Percentiles rank a stretch among this genome's conserved stretches.
phyloP scores from a whole-genome alignment of 768 basidiomycete species.

The Lactarius tabidus region DNA sequence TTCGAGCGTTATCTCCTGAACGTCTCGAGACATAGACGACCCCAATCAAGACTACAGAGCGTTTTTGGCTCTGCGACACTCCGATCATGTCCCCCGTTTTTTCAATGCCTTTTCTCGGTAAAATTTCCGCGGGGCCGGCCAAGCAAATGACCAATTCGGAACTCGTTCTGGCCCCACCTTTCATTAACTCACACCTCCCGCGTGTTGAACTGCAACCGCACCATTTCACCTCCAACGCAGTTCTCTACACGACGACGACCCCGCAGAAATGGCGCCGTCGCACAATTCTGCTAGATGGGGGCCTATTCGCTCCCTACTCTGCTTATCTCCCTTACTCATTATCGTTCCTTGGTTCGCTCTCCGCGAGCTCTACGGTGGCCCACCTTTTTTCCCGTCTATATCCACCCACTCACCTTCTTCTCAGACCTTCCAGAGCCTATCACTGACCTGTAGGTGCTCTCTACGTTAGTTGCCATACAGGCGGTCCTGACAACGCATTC shows the following conservation, averaged over 20 bases:
- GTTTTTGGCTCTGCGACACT: neutral
- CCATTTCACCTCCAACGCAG: neutral
- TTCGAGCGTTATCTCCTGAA: neutral
- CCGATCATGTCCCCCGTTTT: neutral
- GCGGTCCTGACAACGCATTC: neutral
- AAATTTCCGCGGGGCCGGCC: neutral
- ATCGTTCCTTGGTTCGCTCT: conserved; percentile 43
- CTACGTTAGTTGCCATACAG: neutral
- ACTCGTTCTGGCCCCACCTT: neutral
- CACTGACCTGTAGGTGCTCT: conserved; percentile 19
- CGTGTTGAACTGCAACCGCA: neutral
- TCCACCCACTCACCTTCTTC: neutral
- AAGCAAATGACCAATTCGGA: neutral
- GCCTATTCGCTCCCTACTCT: conserved; percentile 50
- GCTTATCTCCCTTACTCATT: conserved; percentile 51
- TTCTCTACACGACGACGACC: neutral
- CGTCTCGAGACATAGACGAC: neutral
- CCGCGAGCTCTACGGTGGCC: conserved; percentile 32
- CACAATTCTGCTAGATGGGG: conserved; percentile 40
- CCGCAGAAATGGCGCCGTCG: neutral
- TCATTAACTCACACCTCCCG: neutral
- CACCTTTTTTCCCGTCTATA: neutral
- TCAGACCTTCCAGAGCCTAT: conserved; percentile 26
- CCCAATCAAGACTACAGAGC: neutral
- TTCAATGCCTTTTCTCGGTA: neutral